A percentile compares a stretch with the other conserved stretches of the same genome.
Conservation (phyloP, 768 basidiomycete species). For the Asterophora parasitica region DNA sequence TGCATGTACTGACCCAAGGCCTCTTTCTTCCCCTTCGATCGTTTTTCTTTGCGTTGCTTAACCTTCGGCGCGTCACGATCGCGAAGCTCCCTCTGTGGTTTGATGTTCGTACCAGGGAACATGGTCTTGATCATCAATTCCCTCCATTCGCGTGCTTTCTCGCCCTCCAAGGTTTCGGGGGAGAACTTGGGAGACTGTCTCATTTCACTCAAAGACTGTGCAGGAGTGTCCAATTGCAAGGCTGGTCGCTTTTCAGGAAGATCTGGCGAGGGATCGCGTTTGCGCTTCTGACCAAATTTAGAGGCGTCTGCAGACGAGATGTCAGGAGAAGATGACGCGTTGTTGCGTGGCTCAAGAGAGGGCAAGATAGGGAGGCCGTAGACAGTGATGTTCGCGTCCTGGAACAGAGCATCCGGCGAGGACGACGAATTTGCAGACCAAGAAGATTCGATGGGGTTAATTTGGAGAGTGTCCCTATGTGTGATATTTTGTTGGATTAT, state of each 20-base stretch:
- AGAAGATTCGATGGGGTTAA: constrained; percentile 42
- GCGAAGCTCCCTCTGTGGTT: constrained; percentile 5
- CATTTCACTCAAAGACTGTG: constrained; percentile 20
- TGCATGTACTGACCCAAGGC: not conserved
- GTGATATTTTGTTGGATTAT: constrained; percentile 3
- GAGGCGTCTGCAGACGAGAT: not conserved
- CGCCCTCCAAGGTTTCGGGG: constrained; percentile 35
- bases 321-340: not conserved
- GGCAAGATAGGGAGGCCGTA: constrained; percentile 51
- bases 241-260: constrained; percentile 30
- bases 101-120: constrained; percentile 46
- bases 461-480: constrained; percentile 44
- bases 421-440: constrained; percentile 19
- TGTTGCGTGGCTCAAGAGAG: not conserved
- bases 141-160: constrained; percentile 53
- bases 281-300: constrained; percentile 36
- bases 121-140: constrained; percentile 48
- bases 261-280: constrained; percentile 36
- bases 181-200: constrained; percentile 21
- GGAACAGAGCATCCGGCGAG: constrained; percentile 42
- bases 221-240: not conserved
- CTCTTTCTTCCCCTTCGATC: not conserved
- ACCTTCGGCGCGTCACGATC: not conserved
- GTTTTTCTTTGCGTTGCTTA: not conserved
- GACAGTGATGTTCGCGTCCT: constrained; percentile 60